Percentiles rank a stretch among this genome's conserved stretches.
Conservation (phyloP, 1,284 basidiomycete genomes). For the Sporisorium scitamineum region DNA sequence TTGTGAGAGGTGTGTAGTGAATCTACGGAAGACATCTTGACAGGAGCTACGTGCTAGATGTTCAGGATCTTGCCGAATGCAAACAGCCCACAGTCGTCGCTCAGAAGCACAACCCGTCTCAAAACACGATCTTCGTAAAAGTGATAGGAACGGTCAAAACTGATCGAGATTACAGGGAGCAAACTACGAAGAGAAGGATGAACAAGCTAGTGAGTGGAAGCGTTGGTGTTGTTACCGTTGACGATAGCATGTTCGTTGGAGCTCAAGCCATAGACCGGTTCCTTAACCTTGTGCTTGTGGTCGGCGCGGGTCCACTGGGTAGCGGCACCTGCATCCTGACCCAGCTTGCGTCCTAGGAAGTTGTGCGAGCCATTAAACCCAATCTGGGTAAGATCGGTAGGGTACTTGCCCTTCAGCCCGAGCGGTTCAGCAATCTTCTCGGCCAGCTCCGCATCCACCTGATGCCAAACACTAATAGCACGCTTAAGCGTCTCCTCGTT, state of each 20-base stretch:
- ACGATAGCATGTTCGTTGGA: slow-evolving; percentile 20
- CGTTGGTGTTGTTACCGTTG: slow-evolving; percentile 20
- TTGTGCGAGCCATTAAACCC: slow-evolving; percentile 59
- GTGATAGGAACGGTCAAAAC: too few relatives aligned
- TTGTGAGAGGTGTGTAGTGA: too few relatives aligned
- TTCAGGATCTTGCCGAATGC: too few relatives aligned
- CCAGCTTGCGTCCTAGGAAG: slow-evolving; percentile 38
- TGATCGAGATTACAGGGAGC: neutral
- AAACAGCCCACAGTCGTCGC: too few relatives aligned
- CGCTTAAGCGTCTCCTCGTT: slow-evolving; percentile 33
- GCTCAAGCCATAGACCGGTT: slow-evolving; percentile 28
- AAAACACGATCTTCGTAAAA: too few relatives aligned
- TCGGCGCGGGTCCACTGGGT: slow-evolving; percentile 17
- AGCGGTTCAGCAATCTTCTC: slow-evolving; percentile 51
- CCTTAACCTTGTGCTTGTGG: slow-evolving; percentile 14
- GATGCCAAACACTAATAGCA: slow-evolving; percentile 54
- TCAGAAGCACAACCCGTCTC: neutral
- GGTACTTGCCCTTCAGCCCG: slow-evolving; percentile 44
- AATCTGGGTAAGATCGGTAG: slow-evolving; percentile 37
- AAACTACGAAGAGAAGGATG: neutral
- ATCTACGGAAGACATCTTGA: too few relatives aligned
- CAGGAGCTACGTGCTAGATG: too few relatives aligned
- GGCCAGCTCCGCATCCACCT: slow-evolving; percentile 50
- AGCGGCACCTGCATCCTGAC: slow-evolving; percentile 7
- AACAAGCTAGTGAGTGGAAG: slow-evolving; percentile 4